Evolutionary conservation across 176 grass and related monocot species (phyloP), one percentile per base, ranked within the genome.

Genomic region (Otatea glauca): DNA sequence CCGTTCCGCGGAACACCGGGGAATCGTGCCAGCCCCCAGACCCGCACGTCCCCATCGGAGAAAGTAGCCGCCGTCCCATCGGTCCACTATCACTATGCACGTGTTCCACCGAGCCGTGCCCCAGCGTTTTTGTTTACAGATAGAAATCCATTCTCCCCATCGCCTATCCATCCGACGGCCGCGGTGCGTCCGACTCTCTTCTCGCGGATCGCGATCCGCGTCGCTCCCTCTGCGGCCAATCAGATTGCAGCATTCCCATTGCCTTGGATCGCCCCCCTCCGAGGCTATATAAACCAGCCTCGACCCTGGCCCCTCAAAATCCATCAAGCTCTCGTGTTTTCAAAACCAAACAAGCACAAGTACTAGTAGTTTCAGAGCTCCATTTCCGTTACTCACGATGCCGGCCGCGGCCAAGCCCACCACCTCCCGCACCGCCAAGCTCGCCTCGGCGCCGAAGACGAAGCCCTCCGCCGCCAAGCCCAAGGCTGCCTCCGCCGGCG

Each of bases 391-490:
- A 0, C 23, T 41, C 63, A 10, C 1, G 24, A 94, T 92, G 92
- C 85, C 90, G 27, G 87, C 90, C 12, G 76, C 87, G 25, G 69
- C 84, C 68, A 92, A 87, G 60, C 68, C 75, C 9, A 55, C 80
- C 4, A 55, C 80, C 4, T 70, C 86, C 49, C 78, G 78, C 38
- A 0, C 81, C 18, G 79, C n/a, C 38, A 92, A 88, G 86, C 3
- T 82, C 1, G 51, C 78, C 20, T 13, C 53, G 0, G 24, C 32
- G 13, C 9, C 77, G 25, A 89, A 89, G 77, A 67, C 89, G 5
- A 94, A 91, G 80, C 18, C 89, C 64, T 4, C 88, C 42, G 18
- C 51, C 24, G 75, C 83, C 25, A 94, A 92, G 79, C 75, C 92
- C 3, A 92, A 85, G 90, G 72, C 74, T 5, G 81, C 71, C 2